Conservation (phyloP, 2,329 filamentous ascomycete genomes). For the Aspergillus carbonarius region DNA sequence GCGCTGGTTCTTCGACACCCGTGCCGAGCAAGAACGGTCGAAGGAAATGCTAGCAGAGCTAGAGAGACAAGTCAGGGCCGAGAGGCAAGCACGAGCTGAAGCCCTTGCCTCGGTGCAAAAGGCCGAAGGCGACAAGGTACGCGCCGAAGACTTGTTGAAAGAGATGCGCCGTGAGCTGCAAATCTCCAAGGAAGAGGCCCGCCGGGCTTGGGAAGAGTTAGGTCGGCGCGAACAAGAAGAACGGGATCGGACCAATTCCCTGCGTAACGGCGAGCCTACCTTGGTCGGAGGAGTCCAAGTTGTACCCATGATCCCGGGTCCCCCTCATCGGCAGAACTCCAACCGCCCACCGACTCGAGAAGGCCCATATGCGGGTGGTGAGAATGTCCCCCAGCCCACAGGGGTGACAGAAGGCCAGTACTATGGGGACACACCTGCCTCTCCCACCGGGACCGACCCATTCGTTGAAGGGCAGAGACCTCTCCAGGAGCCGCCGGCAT, state of each 20-base stretch:
- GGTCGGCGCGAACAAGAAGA: slow-evolving; percentile 91
- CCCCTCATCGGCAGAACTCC: slow-evolving; percentile 56
- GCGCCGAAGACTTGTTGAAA: slow-evolving; percentile 72
- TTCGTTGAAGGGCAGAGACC: slow-evolving; percentile 52
- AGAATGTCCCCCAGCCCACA: slow-evolving; percentile 30
- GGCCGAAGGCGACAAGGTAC: slow-evolving; percentile 66
- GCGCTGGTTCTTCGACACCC: slow-evolving; percentile 96
- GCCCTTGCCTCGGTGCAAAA: slow-evolving; percentile 66
- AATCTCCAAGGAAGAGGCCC: slow-evolving; percentile 94
- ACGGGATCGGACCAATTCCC: slow-evolving; percentile 77
- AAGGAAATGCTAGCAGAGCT: slow-evolving; percentile 80
- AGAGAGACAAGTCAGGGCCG: slow-evolving; percentile 71
- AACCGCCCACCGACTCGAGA: slow-evolving; percentile 49
- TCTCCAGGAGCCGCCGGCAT: slow-evolving; percentile 30
- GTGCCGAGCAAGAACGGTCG: slow-evolving; percentile 79
- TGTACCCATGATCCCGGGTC: slow-evolving; percentile 80
- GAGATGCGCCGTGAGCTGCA: slow-evolving; percentile 91
- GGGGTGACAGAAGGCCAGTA: slow-evolving; percentile 45
- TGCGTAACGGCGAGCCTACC: slow-evolving; percentile 84
- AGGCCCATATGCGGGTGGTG: slow-evolving; percentile 42
- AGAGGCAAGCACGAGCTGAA: slow-evolving; percentile 68
- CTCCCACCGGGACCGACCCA: slow-evolving; percentile 61
- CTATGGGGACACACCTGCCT: slow-evolving; percentile 51
- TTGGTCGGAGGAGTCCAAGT: slow-evolving; percentile 92
- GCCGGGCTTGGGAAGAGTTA: slow-evolving; percentile 94